Base-by-base conservation (phyloP, 768 basidiomycete species). In the Phlebiopsis flavidoalba region DNA sequence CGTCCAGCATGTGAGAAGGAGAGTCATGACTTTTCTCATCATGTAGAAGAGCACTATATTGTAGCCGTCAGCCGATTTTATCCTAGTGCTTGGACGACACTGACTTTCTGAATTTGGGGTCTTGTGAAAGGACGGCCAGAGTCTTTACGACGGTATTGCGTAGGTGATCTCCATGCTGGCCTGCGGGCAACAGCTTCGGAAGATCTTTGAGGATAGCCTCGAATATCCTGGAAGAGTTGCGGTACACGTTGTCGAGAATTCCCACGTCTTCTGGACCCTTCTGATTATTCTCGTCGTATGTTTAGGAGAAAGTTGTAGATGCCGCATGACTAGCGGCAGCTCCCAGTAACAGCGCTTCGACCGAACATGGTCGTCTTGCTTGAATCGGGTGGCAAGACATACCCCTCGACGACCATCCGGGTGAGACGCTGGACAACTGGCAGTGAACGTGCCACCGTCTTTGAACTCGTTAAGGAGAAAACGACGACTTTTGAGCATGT, bases 301-400 rank as follows among this genome's bases (percentile, higher is more conserved):
- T 5, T 1, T 2, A 45, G 6, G 12, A 55, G 54, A 1, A 55
- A 43, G 43, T 55, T 55, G 19, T n/a, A 15, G 12, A 53, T n/a
- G 33, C 53, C 53, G n/a, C n/a, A n/a, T n/a, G 36, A 40, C 33
- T 11, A 53, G 36, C 26, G 53, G 54, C 8, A 55, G 36, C 54
- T 45, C 54, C 54, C 40, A 55, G 40, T 55, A 21, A 31, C 54
- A 55, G 12, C 54, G 54, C 54, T 55, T n/a, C 17, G 43, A 37
- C 19, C n/a, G 54, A 26, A 45, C 14, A 14, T 2, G 8, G 5
- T 5, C 5, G 36, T n/a, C 10, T 43, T 37, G 21, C 26, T 21
- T 8, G 35, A 4, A 12, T 19, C 22, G 37, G 22, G 6, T n/a
- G 37, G 21, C 1, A 55, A 11, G 8, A 22, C 15, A 19, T 55